These are phyloP conservation scores for Fusarium sp. DNA, from an alignment of 2,329 filamentous ascomycete genomes.

Conservation along the genomic window DNA sequence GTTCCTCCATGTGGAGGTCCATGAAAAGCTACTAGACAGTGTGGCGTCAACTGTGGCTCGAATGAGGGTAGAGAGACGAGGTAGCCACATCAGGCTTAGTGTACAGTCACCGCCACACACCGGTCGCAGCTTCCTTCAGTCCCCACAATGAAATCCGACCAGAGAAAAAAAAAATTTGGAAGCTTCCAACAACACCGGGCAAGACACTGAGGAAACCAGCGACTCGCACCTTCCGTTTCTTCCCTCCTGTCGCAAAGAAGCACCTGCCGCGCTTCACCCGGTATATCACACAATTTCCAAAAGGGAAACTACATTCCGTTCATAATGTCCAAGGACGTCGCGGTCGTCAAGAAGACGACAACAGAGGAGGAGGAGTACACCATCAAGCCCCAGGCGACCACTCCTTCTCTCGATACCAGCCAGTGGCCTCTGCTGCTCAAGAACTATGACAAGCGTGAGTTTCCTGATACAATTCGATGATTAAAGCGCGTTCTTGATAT, in stretches of 20 bases:
- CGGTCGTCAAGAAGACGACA: slow-evolving; percentile 45
- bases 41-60: too few species aligned
- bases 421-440: slow-evolving; percentile 93
- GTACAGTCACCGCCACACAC: slow-evolving; percentile 36
- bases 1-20: too few species aligned
- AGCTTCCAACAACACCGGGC: slow-evolving; percentile 45
- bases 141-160: slow-evolving; percentile 46
- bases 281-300: slow-evolving; percentile 38
- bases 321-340: slow-evolving; percentile 60
- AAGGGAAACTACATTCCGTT: slow-evolving; percentile 21
- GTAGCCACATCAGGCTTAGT: slow-evolving; percentile 15
- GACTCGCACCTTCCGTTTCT: slow-evolving; percentile 40
- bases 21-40: too few species aligned
- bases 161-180: slow-evolving; percentile 49
- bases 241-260: slow-evolving; percentile 40
- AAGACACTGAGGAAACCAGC: slow-evolving; percentile 45
- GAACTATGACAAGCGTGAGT: slow-evolving; percentile 92
- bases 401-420: slow-evolving; percentile 83
- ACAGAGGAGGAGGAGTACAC: slow-evolving; percentile 75
- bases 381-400: slow-evolving; percentile 90
- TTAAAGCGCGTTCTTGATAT: not conserved
- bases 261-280: slow-evolving; percentile 42
- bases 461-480: not conserved
- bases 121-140: slow-evolving; percentile 35
- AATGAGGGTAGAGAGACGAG: too few species aligned